These are phyloP conservation scores for Trichoderma harzianum DNA, from an alignment of 2,329 filamentous ascomycete species.

Conservation along the genomic window DNA sequence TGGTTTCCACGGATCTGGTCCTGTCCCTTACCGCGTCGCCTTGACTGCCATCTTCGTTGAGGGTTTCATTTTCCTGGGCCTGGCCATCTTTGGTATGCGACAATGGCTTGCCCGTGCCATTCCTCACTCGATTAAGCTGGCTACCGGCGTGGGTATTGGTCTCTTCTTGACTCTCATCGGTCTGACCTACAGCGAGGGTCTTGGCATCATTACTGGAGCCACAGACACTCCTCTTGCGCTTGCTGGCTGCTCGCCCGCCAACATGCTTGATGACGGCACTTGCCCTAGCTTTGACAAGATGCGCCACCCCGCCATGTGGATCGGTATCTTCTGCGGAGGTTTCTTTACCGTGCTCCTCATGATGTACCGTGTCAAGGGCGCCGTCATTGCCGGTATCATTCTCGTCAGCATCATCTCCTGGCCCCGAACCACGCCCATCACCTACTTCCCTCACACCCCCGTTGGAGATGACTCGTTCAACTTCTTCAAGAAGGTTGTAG, in stretches of 20 bases:
- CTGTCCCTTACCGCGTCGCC: slow-evolving; percentile 71
- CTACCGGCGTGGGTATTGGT: slow-evolving; percentile 81
- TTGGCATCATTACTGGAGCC: slow-evolving; percentile 73
- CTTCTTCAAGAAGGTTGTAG: slow-evolving; percentile 85
- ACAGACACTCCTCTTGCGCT: slow-evolving; percentile 66
- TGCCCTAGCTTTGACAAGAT: slow-evolving; percentile 69
- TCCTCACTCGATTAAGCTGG: slow-evolving; percentile 80
- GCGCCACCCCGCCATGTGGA: slow-evolving; percentile 80
- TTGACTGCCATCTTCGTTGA: slow-evolving; percentile 86
- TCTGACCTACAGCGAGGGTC: slow-evolving; percentile 76
- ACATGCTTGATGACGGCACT: slow-evolving; percentile 44
- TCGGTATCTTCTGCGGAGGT: slow-evolving; percentile 83
- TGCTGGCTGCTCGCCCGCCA: slow-evolving; percentile 61
- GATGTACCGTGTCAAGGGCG: slow-evolving; percentile 83
- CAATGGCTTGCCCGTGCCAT: slow-evolving; percentile 86
- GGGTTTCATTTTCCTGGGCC: slow-evolving; percentile 77
- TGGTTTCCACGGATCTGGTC: slow-evolving; percentile 69
- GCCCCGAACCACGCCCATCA: slow-evolving; percentile 72
- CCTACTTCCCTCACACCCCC: slow-evolving; percentile 73
- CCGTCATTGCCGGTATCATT: slow-evolving; percentile 78
- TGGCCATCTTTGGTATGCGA: slow-evolving; percentile 76
- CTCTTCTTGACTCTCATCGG: slow-evolving; percentile 76
- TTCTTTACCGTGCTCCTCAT: slow-evolving; percentile 76
- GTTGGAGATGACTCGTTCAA: slow-evolving; percentile 70
- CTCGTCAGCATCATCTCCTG: slow-evolving; percentile 86